A percentile compares a stretch with the other conserved stretches of the same genome.
phyloP scores from a whole-genome alignment of 2,329 filamentous ascomycete species.

The Pyrenophora teres region DNA sequence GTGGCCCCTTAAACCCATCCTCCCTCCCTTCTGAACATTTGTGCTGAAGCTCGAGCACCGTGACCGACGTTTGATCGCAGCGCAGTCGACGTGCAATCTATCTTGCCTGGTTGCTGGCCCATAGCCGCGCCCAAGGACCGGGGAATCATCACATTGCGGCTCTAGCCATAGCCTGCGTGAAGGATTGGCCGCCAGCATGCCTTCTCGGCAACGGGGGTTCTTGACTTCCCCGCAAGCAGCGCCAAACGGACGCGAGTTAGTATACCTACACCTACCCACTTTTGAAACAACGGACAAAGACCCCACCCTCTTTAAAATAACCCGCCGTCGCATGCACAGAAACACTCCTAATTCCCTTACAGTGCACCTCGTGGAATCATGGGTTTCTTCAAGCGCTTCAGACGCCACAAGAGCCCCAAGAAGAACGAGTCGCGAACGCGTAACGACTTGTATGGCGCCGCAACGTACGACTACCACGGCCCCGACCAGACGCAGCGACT shows the following conservation, averaged over 20 bases:
- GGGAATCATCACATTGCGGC: slow-evolving; percentile 6
- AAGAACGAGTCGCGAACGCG: slow-evolving; percentile 38
- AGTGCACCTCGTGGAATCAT: slow-evolving; percentile 47
- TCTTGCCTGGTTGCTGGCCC: slow-evolving; percentile 5
- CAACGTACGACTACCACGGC: slow-evolving; percentile 39
- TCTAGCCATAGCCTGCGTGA: slow-evolving; percentile 5
- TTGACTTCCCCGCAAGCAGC: slow-evolving; percentile 33
- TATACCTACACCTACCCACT: slow-evolving; percentile 17
- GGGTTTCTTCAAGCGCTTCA: slow-evolving; percentile 57
- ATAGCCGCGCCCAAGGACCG: slow-evolving; percentile 3
- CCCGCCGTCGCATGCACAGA: slow-evolving; percentile 20
- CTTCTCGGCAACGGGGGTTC: slow-evolving; percentile 32
- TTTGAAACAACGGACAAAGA: slow-evolving; percentile 13
- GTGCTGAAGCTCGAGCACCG: slow-evolving; percentile 14
- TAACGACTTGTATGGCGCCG: slow-evolving; percentile 37
- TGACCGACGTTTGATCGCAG: neutral
- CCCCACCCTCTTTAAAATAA: slow-evolving; percentile 22
- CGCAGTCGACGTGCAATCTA: slow-evolving; percentile 9
- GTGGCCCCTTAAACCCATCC: slow-evolving; percentile 22
- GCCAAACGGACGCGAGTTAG: slow-evolving; percentile 30
- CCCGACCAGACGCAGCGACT: slow-evolving; percentile 57
- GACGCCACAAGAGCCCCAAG: slow-evolving; percentile 51
- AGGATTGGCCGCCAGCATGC: slow-evolving; percentile 25
- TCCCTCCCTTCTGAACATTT: slow-evolving; percentile 2
- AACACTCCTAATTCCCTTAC: slow-evolving; percentile 21